Evolutionary conservation across 768 basidiomycete genomes (phyloP), one percentile per base, ranked within the genome.

Genomic region (Neoboletus brunneissimus): DNA sequence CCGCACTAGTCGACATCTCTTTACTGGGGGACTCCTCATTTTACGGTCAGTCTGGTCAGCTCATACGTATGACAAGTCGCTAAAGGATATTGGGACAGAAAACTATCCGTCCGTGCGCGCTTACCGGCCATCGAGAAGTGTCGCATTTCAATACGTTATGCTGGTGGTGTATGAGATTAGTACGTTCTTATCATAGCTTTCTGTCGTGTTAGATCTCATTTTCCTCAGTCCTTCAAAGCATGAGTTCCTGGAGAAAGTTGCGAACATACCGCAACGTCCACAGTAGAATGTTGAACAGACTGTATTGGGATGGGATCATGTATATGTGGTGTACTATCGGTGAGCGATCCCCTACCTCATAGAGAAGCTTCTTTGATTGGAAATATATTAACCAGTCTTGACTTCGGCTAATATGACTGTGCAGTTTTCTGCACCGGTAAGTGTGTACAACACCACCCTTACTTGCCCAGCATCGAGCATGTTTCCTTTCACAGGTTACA

Each of bases 261-360:
- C 38, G 54, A 34, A 58, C 58, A 9, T 68, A 69, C 48, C 65
- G 63, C 20, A 23, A 49, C 18, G 0, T 59, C 13, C 49, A 9
- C 7, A 69, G 65, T 45, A 58, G 46, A 37, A 13, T 54, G 3
- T 37, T 70, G 44, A 63, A 53, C 37, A 67, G 55, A 4, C 32
- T 67, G 3, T 68, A 68, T 46, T 63, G 64, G 68, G 68, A 65
- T 1, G 67, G 67, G 10, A 60, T 70, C 34, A 9, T 57, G 51
- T 68, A 70, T 15, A 68, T 68, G 65, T 54, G 49, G 44, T 55
- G 65, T 32, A 47, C 61, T 13, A 69, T 67, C 12, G 1, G 67
- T 70, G 27, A 47, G 63, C 4, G 5, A 32, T 5, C n/a, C 15
- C 15, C 4, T 51, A 23, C 5, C 6, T 22, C 6, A 4, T 27